Percentiles rank a stretch among this genome's conserved stretches.
Conservation (phyloP, 169 alveolate species). For the Plasmodium malariae region DNA sequence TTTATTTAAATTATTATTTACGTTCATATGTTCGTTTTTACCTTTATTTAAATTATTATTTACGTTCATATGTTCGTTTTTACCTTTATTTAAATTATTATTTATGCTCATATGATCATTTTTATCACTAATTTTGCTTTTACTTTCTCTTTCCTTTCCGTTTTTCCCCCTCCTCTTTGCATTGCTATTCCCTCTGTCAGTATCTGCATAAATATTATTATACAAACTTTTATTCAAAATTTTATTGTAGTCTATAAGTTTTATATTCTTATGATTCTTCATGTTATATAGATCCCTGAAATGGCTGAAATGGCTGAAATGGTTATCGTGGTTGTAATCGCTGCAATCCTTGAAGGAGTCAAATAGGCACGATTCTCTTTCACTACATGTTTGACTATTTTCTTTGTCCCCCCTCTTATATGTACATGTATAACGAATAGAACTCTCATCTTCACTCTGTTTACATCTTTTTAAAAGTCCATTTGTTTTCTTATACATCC, state of each 20-base stretch:
- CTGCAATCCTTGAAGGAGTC: constrained; percentile 26
- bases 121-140: background rate
- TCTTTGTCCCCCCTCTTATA: too few relatives aligned
- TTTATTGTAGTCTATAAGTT: constrained; percentile 40
- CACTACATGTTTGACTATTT: constrained; percentile 6
- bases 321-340: too few relatives aligned
- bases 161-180: background rate
- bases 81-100: background rate
- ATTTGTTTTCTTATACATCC: background rate
- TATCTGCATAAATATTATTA: background rate
- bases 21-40: too few relatives aligned
- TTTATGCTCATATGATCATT: background rate
- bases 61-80: too few relatives aligned
- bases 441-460: background rate
- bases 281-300: too few relatives aligned
- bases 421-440: too few relatives aligned
- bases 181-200: background rate
- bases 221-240: constrained; percentile 43
- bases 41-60: too few relatives aligned
- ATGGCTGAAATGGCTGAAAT: too few relatives aligned
- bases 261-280: constrained; percentile 41
- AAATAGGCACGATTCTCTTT: constrained; percentile 7
- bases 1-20: too few relatives aligned
- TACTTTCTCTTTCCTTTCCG: background rate
- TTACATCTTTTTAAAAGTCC: too few relatives aligned